Percentiles rank a stretch among this genome's conserved stretches.
Evolutionary conservation across 2,329 filamentous ascomycete genomes (phyloP).

Genomic region (Clonostachys rosea): DNA sequence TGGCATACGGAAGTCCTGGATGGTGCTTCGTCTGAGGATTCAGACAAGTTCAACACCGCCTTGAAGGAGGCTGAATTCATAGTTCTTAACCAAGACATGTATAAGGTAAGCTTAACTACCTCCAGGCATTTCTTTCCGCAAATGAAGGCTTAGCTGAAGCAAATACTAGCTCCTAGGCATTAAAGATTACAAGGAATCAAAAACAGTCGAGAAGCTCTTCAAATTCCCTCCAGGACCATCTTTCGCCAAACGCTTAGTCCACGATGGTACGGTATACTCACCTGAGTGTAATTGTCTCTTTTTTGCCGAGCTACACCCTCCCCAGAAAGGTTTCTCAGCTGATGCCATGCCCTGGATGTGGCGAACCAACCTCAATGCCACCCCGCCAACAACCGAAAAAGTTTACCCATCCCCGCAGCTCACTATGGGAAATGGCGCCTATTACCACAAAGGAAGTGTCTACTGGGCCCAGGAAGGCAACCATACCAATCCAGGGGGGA

Average conservation of each 20-base stretch:
- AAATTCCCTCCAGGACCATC: slow-evolving; percentile 5
- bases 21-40: background rate
- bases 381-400: slow-evolving; percentile 6
- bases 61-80: background rate
- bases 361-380: slow-evolving; percentile 3
- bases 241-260: slow-evolving; percentile 5
- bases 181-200: no score
- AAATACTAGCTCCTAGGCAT: no score
- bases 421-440: slow-evolving; percentile 8
- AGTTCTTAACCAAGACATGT: slow-evolving; percentile 1
- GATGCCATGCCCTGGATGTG: slow-evolving; percentile 8
- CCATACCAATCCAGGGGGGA: slow-evolving; percentile 4
- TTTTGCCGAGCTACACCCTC: slow-evolving; percentile 7
- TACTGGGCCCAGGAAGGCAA: slow-evolving; percentile 10
- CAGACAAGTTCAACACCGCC: background rate
- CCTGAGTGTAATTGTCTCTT: slow-evolving; percentile 10
- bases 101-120: background rate
- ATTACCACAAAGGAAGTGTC: slow-evolving; percentile 9
- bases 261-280: slow-evolving; percentile 8
- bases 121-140: no score
- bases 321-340: slow-evolving; percentile 5
- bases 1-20: slow-evolving; percentile 6
- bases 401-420: slow-evolving; percentile 8
- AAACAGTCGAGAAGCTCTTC: slow-evolving; percentile 4
- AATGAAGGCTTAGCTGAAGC: no score